Percentiles rank a stretch among this genome's conserved stretches.
Evolutionary conservation across 2,329 filamentous ascomycete genomes (phyloP).

Genomic region (Teratosphaeria gauchensis): DNA sequence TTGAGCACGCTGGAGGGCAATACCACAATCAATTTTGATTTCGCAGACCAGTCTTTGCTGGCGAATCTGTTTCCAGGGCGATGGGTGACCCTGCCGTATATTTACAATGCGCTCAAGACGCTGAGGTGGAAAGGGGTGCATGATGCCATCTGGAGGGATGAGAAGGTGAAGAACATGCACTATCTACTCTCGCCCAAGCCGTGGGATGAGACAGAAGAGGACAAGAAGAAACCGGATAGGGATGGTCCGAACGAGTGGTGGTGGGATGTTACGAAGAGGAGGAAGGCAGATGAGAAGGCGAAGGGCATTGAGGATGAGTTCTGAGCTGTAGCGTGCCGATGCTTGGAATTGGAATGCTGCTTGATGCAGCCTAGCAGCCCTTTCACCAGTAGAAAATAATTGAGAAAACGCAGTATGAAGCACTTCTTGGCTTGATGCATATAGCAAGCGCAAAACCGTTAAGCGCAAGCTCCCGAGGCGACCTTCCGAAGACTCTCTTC

Average conservation of each 20-base stretch:
- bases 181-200: slow-evolving; percentile 54
- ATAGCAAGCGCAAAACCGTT: no score
- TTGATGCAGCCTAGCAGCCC: no score
- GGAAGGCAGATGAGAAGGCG: slow-evolving; percentile 39
- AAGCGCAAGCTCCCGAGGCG: no score
- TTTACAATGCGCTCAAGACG: slow-evolving; percentile 55
- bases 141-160: slow-evolving; percentile 50
- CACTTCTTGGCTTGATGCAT: no score
- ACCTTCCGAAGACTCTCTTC: no score
- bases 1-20: slow-evolving; percentile 36
- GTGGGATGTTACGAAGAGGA: slow-evolving; percentile 43
- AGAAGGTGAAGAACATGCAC: slow-evolving; percentile 53
- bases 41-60: slow-evolving; percentile 50
- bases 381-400: no score
- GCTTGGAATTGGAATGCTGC: no score
- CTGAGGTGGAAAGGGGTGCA: slow-evolving; percentile 47
- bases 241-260: slow-evolving; percentile 49
- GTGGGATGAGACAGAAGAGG: slow-evolving; percentile 46
- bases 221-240: slow-evolving; percentile 23
- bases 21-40: slow-evolving; percentile 44
- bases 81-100: slow-evolving; percentile 51
- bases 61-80: slow-evolving; percentile 48
- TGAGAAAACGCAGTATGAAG: no score
- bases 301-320: slow-evolving; percentile 44
- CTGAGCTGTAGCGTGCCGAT: slow-evolving; percentile 19